phyloP scores from a whole-genome alignment of 2,329 filamentous ascomycete species.

The Cladosporium sp. region DNA sequence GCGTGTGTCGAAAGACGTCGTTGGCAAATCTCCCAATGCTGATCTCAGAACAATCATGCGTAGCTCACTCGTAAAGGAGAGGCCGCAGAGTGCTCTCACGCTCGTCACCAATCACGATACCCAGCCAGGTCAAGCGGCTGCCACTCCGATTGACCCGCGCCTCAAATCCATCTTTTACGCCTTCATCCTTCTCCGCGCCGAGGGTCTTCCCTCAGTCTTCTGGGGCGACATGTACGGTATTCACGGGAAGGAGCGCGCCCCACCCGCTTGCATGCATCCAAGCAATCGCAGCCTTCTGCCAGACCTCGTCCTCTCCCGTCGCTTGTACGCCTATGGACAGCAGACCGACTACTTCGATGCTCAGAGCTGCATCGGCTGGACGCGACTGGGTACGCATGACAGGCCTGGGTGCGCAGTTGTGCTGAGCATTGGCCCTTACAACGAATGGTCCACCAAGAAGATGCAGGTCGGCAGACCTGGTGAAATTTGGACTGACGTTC shows the following conservation, averaged over 20 bases:
- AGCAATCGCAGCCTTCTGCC: conserved; percentile 40
- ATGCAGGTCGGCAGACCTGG: conserved; percentile 61
- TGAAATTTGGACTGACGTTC: conserved; percentile 61
- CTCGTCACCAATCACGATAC: conserved; percentile 72
- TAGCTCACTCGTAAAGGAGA: conserved; percentile 16
- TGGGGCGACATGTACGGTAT: conserved; percentile 68
- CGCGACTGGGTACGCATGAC: conserved; percentile 47
- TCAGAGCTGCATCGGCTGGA: conserved; percentile 59
- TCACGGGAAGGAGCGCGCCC: conserved; percentile 46
- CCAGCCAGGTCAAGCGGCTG: conserved; percentile 58
- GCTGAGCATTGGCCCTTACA: conserved; percentile 25
- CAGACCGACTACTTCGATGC: conserved; percentile 62
- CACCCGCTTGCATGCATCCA: conserved; percentile 36
- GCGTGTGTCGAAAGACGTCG: conserved; percentile 47
- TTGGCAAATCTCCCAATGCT: conserved; percentile 40
- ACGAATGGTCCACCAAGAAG: conserved; percentile 36
- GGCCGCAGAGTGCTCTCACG: conserved; percentile 41
- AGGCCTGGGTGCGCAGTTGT: conserved; percentile 30
- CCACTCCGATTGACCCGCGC: conserved; percentile 58
- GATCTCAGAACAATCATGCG: conserved; percentile 52
- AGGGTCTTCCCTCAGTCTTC: conserved; percentile 65
- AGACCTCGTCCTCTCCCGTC: conserved; percentile 57
- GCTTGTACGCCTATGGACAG: conserved; percentile 62
- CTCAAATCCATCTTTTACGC: conserved; percentile 71
- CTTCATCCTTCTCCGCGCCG: conserved; percentile 62